Base-by-base conservation (phyloP, 495 filamentous ascomycete genomes). In the Aspergillus steynii region DNA sequence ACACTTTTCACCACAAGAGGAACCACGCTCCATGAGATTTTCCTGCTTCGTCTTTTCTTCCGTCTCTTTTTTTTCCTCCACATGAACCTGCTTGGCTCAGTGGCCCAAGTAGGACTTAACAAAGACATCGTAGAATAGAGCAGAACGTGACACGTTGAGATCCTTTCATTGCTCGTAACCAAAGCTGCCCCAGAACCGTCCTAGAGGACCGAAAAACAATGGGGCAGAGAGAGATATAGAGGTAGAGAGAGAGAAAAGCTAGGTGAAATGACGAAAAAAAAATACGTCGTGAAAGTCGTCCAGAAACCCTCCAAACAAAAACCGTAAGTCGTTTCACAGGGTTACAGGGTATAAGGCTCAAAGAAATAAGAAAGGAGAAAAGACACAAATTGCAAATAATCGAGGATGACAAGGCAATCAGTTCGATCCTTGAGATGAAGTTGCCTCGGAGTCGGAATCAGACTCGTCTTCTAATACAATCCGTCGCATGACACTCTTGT, bases 401-500 rank as follows among this genome's bases (percentile, higher is more conserved):
- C 20, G 37, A 49, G 49, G 31, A 20, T 27, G 57, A 12, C 26
- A 48, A 34, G 26, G 42, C 31, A 59, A 48, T 62, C 58, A 70
- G 53, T 49, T 57, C 25, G 58, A 65, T 55, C 51, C 66, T 49
- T 70, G 63, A 28, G 68, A 77, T 42, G 65, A 70, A 10, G 70
- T 72, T 1, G 66, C 70, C 8, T 79, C 76, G 0, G 70, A 74
- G 46, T 79, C 76, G 1, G 71, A 72, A 28, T 80, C 82, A 3
- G 77, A 81, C 20, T 88, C 86, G 55, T 90, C 87, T 53, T 86
- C 85, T 5, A 88, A 73, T 34, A 98, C 88, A 56, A 97, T 90
- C 48, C 86, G 84, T 64, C 92, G 80, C 72, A 98, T 78, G 29
- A 98, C 91, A 42, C 82, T 86, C 74, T 91, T 93, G 64, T 98